Base-by-base conservation (phyloP, 2,329 filamentous ascomycete species). In the Pochonia chlamydosporia region DNA sequence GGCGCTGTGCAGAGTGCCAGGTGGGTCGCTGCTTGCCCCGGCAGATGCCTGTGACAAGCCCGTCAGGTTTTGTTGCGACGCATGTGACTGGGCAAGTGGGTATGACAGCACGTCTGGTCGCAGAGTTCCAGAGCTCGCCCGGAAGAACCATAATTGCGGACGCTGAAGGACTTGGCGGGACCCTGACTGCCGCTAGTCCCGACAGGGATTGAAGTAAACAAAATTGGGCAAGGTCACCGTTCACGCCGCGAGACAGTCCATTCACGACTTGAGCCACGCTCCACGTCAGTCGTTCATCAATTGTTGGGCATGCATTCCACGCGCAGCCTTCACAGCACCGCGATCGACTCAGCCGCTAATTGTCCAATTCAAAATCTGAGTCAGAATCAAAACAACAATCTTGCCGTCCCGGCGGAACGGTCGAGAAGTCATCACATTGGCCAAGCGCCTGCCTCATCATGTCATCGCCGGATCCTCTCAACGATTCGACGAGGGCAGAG, bases 391-490 rank as follows among this genome's bases (percentile, higher is more conserved):
- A 13, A 40, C 21, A 20, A 65, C 48, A 60, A 58, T 44, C 56
- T 64, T 52, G 61, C 60, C 47, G 59, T 59, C 65, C 53, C 25
- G 24, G 20, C 30, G 10, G 14, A 37, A 31, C 31, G 18, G 21
- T n/a, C 26, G 10, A 35, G 31, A 35, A 18, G 16, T 14, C 43
- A 36, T 44, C 40, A 25, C 46, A 40, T 14, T 21, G 31, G 48
- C 40, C 14, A 26, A 42, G 40, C 35, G 44, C 41, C 42, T 72
- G 44, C 41, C 42, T 72, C 58, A 63, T 67, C 57, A 70, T 72
- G 63, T 75, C 72, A 46, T 76, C 74, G 53, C 74, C 74, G 33
- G 74, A 77, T 59, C 74, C 74, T 39, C 65, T 77, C 49, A 74
- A 71, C 59, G 66, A 69, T 42, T 53, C 56, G 43, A 67, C 66